Conservation (phyloP, 208 protist genomes). For the Tritrichomonas musculus region DNA sequence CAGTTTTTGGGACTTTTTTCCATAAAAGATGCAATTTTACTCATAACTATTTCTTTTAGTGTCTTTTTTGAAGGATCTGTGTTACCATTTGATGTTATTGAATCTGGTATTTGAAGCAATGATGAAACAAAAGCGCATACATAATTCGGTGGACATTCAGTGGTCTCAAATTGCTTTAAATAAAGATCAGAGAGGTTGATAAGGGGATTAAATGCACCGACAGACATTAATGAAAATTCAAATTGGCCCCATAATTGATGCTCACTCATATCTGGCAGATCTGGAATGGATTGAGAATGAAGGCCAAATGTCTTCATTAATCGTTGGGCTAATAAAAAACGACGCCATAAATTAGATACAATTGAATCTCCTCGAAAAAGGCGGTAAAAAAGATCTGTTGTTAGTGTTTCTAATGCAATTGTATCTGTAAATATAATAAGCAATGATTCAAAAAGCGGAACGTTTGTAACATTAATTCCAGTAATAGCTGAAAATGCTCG, state of each 20-base stretch:
- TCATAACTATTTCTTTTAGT: background rate
- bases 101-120: background rate
- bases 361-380: background rate
- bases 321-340: background rate
- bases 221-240: background rate
- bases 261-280: background rate
- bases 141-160: background rate
- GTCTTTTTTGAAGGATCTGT: no score
- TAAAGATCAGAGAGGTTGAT: background rate
- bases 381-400: background rate
- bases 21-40: background rate
- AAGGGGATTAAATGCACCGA: background rate
- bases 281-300: background rate
- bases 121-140: background rate
- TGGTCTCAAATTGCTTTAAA: background rate
- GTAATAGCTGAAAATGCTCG: background rate
- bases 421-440: slow-evolving; percentile 2
- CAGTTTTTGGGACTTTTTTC: background rate
- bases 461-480: background rate
- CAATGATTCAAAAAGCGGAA: background rate
- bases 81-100: no score
- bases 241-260: slow-evolving; percentile 24
- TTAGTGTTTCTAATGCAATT: background rate
- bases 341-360: background rate
- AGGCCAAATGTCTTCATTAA: slow-evolving; percentile 21